Evolutionary conservation across 2,329 filamentous ascomycete species (phyloP), one percentile per base, ranked within the genome.

Genomic region (Apiospora sp.): DNA sequence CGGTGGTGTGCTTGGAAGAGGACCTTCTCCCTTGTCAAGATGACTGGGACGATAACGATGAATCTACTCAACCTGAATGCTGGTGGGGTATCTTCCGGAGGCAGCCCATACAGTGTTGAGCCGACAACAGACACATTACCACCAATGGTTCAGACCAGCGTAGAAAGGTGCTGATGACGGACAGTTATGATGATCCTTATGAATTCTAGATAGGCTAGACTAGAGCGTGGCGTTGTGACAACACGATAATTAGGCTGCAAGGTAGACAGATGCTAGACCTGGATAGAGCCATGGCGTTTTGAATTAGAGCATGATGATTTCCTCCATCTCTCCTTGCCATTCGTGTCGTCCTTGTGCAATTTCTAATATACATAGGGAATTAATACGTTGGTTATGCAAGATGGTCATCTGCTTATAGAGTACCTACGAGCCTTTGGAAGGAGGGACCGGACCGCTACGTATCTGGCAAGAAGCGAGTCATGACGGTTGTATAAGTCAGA

Each of bases 61-160:
- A 89, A 19, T 81, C 79, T 4, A 72, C 76, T 3, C 77, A 79
- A 16, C 89, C 94, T 43, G 87, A 86, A 67, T 94, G 92, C 77
- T 94, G 92, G 92, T 90, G 91, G 88, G 91, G 89, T 8, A 83
- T 93, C 2, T 94, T 89, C 77, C 75, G 82, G n/a, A 77, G 74
- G 24, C 19, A 41, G 34, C 58, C 8, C 12, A 30, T 19, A 14
- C 14, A 22, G 19, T 16, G 19, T n/a, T 41, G 30, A 22, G 34
- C 19, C n/a, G 34, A 41, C 58, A 64, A 5, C 30, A 64, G 34
- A 22, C 19, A 8, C 4, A 22, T 1, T 22, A 8, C 14, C 30
- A 30, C 12, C 1, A 10, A 37, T n/a, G 16, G 8, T 58, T 8
- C 51, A 61, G 27, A 37, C 30, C 30, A 22, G 30, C 8, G 7